Evolutionary conservation across 306 rosid species (phyloP).

Genomic region (Fagus sylvatica): DNA sequence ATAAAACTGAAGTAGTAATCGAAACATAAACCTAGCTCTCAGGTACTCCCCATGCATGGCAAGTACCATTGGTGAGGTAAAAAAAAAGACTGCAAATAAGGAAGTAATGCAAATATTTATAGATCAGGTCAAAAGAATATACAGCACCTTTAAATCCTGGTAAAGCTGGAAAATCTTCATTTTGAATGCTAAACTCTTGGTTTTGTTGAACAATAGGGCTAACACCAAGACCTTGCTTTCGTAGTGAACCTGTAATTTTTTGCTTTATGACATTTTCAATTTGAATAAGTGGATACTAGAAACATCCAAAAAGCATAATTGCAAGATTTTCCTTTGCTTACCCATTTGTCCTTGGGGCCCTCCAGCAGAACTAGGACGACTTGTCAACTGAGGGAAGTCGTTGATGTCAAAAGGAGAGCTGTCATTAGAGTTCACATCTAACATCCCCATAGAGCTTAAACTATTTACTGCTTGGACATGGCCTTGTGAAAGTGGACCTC

Average conservation of each 20-base stretch:
- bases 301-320: slow-evolving; percentile 5
- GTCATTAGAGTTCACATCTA: slow-evolving; percentile 83
- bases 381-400: slow-evolving; percentile 87
- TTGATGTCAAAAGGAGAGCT: slow-evolving; percentile 85
- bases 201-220: slow-evolving; percentile 97
- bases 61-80: neutral
- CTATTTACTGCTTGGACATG: slow-evolving; percentile 76
- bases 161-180: slow-evolving; percentile 97
- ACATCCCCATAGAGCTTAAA: slow-evolving; percentile 86
- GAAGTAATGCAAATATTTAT: neutral
- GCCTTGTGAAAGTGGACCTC: slow-evolving; percentile 85
- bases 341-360: slow-evolving; percentile 98
- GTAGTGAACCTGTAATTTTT: slow-evolving; percentile 74
- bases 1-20: neutral
- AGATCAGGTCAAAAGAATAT: slow-evolving; percentile 24
- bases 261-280: slow-evolving; percentile 14
- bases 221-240: slow-evolving; percentile 92
- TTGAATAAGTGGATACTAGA: slow-evolving; percentile 9
- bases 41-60: neutral
- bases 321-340: slow-evolving; percentile 30
- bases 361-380: slow-evolving; percentile 97
- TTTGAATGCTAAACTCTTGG: slow-evolving; percentile 96
- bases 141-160: slow-evolving; percentile 90
- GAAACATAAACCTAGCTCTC: neutral
- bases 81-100: neutral